Base-by-base conservation (phyloP, 352 stramenopile species). In the Globisporangium megalacanthum region DNA sequence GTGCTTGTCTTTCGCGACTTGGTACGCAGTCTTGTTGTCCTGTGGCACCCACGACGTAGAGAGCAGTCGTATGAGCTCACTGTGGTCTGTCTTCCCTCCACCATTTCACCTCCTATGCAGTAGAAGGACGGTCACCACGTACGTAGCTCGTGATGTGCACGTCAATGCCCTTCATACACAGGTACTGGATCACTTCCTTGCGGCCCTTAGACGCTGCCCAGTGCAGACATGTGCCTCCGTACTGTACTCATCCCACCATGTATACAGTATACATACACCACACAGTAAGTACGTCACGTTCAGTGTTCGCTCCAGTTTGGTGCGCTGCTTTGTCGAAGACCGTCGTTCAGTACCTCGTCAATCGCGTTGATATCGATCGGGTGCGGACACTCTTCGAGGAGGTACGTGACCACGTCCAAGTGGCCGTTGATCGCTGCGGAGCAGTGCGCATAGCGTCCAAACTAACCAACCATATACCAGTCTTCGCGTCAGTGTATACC, bases 111-210 rank as follows among this genome's bases (percentile, higher is more conserved):
- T 11, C 15, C 20, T 1, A 25, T 14, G 5, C 4, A 14, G 47
- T 22, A 20, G 47, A 39, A 3, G 37, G 31, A 17, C 6, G 5
- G 15, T 8, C 22, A 31, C 1, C 29, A 47, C 83, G 62, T 72
- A 94, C 85, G 66, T 92, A 95, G 79, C 85, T 95, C 36, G 85
- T 95, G 60, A 91, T 72, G 60, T 95, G 83, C 46, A 95, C 86
- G 58, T 95, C 85, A 48, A 95, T 95, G 62, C 83, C 85, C 49
- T 89, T 91, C 75, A 87, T 92, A 44, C 83, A 93, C 19, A 95
- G 60, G 49, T 95, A 95, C 71, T 95, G 85, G 20, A 95, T 76
- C 35, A 95, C 85, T 56, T 95, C 85, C 59, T 93, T 95, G 2
- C 85, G 69, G 15, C 85, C 85, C 48, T 92, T 92, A 0, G 84